Conservation (phyloP, 495 filamentous ascomycete genomes). For the Penicillium malachiteum region DNA sequence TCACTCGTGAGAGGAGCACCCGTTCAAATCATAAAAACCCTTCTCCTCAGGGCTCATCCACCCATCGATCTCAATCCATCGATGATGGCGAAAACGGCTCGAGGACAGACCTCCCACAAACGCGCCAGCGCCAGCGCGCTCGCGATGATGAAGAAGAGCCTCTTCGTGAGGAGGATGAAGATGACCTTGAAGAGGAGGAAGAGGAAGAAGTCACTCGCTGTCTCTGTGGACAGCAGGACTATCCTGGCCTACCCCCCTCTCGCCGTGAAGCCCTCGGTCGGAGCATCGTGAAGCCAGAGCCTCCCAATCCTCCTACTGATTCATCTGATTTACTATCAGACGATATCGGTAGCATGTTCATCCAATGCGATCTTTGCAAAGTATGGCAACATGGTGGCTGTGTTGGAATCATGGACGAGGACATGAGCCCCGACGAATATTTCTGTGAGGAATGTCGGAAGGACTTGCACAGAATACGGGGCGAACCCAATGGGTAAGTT, state of each 20-base stretch:
- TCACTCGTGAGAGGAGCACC: conserved; percentile 67
- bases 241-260: conserved; percentile 79
- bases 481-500: conserved; percentile 81
- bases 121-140: conserved; percentile 69
- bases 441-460: conserved; percentile 93
- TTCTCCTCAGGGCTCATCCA: conserved; percentile 71
- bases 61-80: conserved; percentile 75
- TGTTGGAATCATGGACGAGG: conserved; percentile 93
- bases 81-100: conserved; percentile 61
- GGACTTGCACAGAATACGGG: conserved; percentile 82
- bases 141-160: conserved; percentile 60
- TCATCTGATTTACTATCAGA: conserved; percentile 61
- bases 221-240: conserved; percentile 91
- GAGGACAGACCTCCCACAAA: conserved; percentile 65
- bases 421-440: conserved; percentile 91
- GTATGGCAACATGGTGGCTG: conserved; percentile 99
- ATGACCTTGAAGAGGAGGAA: conserved; percentile 64
- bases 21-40: conserved; percentile 67
- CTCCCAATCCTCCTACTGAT: conserved; percentile 35
- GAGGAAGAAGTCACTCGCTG: conserved; percentile 94
- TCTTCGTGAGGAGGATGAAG: conserved; percentile 56
- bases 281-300: conserved; percentile 60
- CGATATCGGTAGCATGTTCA: conserved; percentile 90
- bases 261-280: conserved; percentile 56
- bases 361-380: conserved; percentile 96